phyloP scores from a whole-genome alignment of 2,329 filamentous ascomycete species.

The Penicillium sp. region DNA sequence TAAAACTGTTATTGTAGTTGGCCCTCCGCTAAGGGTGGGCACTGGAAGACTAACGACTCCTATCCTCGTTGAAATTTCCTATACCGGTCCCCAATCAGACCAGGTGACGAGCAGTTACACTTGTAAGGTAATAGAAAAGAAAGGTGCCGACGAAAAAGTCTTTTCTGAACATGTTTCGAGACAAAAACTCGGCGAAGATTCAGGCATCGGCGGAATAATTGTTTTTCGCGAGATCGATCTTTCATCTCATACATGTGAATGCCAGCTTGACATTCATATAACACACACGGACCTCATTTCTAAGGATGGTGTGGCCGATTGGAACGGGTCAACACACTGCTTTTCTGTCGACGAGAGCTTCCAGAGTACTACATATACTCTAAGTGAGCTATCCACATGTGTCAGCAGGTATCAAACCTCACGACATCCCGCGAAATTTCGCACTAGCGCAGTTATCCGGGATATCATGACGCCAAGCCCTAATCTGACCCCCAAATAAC shows the following conservation, averaged over 20 bases:
- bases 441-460: too few species aligned
- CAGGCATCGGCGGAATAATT: neutral
- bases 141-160: neutral
- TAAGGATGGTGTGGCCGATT: neutral
- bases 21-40: neutral
- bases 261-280: neutral
- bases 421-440: too few species aligned
- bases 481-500: too few species aligned
- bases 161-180: neutral
- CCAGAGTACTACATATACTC: neutral
- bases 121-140: neutral
- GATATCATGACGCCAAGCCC: too few species aligned
- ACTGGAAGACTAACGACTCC: neutral
- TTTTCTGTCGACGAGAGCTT: neutral
- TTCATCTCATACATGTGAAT: neutral
- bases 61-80: neutral
- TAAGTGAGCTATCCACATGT: neutral
- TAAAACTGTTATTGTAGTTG: neutral
- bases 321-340: neutral
- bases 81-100: neutral
- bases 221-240: neutral
- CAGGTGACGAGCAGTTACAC: neutral
- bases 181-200: neutral
- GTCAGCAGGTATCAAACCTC: too few species aligned
- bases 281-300: neutral